Conservation (phyloP, 495 filamentous ascomycete species). For the Bombardia bombarda region DNA sequence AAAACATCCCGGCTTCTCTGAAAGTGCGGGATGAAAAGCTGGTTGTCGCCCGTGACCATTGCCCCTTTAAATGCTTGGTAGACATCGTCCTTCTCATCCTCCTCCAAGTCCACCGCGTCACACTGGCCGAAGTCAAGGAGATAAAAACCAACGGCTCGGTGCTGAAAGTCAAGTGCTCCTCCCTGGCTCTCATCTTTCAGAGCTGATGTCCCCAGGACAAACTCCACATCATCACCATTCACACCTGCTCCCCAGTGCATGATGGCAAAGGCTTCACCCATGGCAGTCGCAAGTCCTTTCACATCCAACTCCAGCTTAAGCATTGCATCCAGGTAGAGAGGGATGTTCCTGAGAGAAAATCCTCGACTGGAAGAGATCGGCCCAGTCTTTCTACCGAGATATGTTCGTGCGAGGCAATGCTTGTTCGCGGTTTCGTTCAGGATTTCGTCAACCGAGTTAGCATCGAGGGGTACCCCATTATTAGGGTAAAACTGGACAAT, state of each 20-base stretch:
- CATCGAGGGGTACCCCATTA: constrained; percentile 4
- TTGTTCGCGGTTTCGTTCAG: constrained; percentile 16
- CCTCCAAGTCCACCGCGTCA: constrained; percentile 5
- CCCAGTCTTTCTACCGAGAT: constrained; percentile 3
- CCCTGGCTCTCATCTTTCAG: not conserved
- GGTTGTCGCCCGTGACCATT: constrained; percentile 13
- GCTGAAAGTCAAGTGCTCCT: constrained; percentile 1
- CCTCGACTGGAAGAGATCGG: not conserved
- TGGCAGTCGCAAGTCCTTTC: constrained; percentile 10
- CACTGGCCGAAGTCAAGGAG: constrained; percentile 17
- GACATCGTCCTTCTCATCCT: constrained; percentile 7
- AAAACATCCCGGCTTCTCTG: constrained; percentile 5
- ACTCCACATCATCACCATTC: constrained; percentile 23
- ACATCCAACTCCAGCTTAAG: constrained; percentile 9
- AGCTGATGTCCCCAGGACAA: constrained; percentile 21
- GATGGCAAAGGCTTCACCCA: constrained; percentile 22
- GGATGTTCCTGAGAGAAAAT: constrained; percentile 18
- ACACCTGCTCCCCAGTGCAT: constrained; percentile 23
- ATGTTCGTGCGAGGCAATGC: constrained; percentile 16
- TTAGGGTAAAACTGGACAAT: constrained; percentile 14
- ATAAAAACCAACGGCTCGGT: constrained; percentile 6
- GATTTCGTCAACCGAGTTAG: constrained; percentile 5
- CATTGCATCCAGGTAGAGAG: constrained; percentile 13
- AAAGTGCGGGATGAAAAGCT: constrained; percentile 16
- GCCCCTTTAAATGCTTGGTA: constrained; percentile 14